Evolutionary conservation across 1,139 yeast genomes (phyloP).

Genomic region (Saccharomyces hybrid): DNA sequence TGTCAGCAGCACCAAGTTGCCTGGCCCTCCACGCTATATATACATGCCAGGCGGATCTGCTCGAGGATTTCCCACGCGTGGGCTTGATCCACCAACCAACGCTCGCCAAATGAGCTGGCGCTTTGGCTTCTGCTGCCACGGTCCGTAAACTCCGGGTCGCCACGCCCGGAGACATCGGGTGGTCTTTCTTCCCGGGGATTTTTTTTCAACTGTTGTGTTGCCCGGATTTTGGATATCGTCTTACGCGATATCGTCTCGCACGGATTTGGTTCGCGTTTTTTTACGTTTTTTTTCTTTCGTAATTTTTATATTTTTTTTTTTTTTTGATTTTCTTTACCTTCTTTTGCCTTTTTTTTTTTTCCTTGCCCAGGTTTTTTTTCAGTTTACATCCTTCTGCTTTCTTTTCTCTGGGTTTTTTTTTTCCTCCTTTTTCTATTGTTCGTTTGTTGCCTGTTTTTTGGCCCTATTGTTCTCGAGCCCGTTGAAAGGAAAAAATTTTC

Average conservation of each 20-base stretch:
- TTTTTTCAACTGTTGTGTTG: background rate
- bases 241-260: background rate
- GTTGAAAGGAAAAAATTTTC: background rate
- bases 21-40: background rate
- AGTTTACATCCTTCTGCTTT: background rate
- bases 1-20: background rate
- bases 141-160: background rate
- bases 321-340: background rate
- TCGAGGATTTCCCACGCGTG: conserved; percentile 1
- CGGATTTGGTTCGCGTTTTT: background rate
- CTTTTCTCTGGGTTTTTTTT: background rate
- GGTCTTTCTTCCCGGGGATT: background rate
- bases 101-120: background rate
- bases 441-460: background rate
- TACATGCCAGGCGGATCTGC: background rate
- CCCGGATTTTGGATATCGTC: background rate
- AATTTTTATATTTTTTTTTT: background rate
- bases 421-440: background rate
- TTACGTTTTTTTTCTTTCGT: background rate
- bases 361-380: background rate
- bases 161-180: background rate
- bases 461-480: conserved; percentile 1
- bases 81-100: conserved; percentile 1
- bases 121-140: background rate
- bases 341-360: background rate